Evolutionary conservation across 1,284 basidiomycete species (phyloP).

Genomic region (Naganishia sp.): DNA sequence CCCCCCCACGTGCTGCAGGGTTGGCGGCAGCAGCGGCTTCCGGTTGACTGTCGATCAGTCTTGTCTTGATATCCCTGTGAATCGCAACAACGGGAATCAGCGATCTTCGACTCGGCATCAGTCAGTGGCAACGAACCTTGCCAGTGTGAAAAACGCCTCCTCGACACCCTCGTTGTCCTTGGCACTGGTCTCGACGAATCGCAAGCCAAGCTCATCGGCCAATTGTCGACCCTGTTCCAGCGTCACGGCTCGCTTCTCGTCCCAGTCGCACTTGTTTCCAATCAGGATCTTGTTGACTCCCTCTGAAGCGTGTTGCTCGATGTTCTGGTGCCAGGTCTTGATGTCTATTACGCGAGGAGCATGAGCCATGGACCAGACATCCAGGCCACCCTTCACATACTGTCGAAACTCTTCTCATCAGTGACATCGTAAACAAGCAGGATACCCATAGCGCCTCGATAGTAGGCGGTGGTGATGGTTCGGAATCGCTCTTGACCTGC

Average conservation of each 20-base stretch:
- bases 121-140: slow-evolving; percentile 65
- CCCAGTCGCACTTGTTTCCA: slow-evolving; percentile 99
- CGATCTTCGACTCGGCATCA: slow-evolving; percentile 26
- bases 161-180: slow-evolving; percentile 98
- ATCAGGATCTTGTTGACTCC: slow-evolving; percentile 99
- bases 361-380: background rate
- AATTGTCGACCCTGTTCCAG: slow-evolving; percentile 67
- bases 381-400: slow-evolving; percentile 59
- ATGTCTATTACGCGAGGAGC: slow-evolving; percentile 67
- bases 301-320: slow-evolving; percentile 98
- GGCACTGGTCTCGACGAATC: slow-evolving; percentile 97
- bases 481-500: slow-evolving; percentile 94
- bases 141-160: slow-evolving; percentile 97
- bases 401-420: slow-evolving; percentile 96
- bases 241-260: slow-evolving; percentile 90
- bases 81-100: slow-evolving; percentile 4
- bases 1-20: background rate
- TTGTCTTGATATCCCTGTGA: slow-evolving; percentile 88
- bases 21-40: slow-evolving; percentile 49
- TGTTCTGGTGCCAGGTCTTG: slow-evolving; percentile 97
- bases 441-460: slow-evolving; percentile 99
- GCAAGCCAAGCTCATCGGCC: slow-evolving; percentile 80
- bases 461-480: slow-evolving; percentile 99
- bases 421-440: slow-evolving; percentile 98
- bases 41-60: slow-evolving; percentile 91